These are phyloP conservation scores for Diaporthe caulivora DNA, from an alignment of 2,329 filamentous ascomycete species.

Conservation along the genomic window DNA sequence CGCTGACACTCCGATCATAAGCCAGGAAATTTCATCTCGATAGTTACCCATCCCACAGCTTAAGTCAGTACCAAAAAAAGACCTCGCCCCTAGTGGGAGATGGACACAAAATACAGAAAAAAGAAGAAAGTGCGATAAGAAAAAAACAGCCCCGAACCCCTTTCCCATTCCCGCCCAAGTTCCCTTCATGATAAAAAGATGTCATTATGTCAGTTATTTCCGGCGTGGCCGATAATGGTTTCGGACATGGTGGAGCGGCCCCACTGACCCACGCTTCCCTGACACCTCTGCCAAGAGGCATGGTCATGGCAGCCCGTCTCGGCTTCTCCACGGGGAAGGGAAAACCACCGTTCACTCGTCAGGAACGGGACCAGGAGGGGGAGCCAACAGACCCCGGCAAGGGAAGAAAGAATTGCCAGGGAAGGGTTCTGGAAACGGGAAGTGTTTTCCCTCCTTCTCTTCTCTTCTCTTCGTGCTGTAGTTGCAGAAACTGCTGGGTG, in stretches of 20 bases:
- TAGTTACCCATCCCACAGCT: not conserved
- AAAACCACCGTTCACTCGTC: not conserved
- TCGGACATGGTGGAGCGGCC: slow-evolving; percentile 19
- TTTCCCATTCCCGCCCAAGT: slow-evolving; percentile 5
- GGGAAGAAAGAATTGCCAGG: not conserved
- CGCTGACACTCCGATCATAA: not conserved
- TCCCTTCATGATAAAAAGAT: slow-evolving; percentile 23
- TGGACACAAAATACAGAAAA: not conserved
- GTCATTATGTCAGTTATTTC: slow-evolving; percentile 23
- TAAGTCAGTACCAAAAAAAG: not conserved
- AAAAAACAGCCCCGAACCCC: slow-evolving; percentile 12
- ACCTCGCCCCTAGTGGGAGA: not conserved
- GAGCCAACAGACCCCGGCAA: not conserved
- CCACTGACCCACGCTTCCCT: slow-evolving; percentile 29
- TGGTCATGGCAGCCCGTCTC: slow-evolving; percentile 20
- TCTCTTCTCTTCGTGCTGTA: not conserved
- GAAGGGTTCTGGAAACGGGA: not conserved
- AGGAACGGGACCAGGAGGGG: not conserved
- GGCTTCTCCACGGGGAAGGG: slow-evolving; percentile 14
- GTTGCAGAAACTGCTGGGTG: not conserved
- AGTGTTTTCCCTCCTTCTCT: not conserved
- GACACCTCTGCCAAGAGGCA: slow-evolving; percentile 18
- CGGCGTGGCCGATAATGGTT: slow-evolving; percentile 22
- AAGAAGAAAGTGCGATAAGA: not conserved
- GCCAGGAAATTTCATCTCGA: not conserved